These are phyloP conservation scores for Cicer chorassanicum DNA, from an alignment of 306 rosid species.

Conservation along the genomic window DNA sequence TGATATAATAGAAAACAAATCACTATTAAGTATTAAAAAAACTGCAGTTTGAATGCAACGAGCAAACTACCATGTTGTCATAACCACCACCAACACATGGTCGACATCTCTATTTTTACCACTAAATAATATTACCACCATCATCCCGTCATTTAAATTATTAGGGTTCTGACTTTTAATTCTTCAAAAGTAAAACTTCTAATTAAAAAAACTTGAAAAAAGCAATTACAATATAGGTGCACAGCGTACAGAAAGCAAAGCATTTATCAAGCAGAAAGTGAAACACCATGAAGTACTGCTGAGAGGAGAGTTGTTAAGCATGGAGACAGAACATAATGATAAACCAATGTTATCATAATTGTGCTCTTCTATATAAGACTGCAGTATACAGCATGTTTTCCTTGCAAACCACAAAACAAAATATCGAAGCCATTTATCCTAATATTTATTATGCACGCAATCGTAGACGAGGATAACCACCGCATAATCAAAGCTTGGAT, in stretches of 20 bases:
- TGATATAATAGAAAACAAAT: slow-evolving; percentile 22
- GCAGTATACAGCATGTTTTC: slow-evolving; percentile 34
- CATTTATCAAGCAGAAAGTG: slow-evolving; percentile 27
- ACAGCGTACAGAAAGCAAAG: slow-evolving; percentile 17
- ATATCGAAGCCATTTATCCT: slow-evolving; percentile 36
- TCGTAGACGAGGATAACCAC: slow-evolving; percentile 34
- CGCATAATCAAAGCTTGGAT: slow-evolving; percentile 31
- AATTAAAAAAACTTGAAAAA: slow-evolving; percentile 25
- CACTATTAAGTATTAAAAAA: neutral
- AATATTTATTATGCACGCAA: slow-evolving; percentile 13
- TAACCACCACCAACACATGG: slow-evolving; percentile 31
- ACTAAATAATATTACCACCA: slow-evolving; percentile 9
- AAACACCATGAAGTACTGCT: slow-evolving; percentile 4
- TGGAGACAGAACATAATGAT: slow-evolving; percentile 14
- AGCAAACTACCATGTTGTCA: slow-evolving; percentile 18
- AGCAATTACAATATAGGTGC: slow-evolving; percentile 13
- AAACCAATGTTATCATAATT: slow-evolving; percentile 6
- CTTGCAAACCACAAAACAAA: slow-evolving; percentile 25
- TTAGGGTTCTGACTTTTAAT: slow-evolving; percentile 19
- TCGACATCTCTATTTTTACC: slow-evolving; percentile 14
- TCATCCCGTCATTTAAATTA: slow-evolving; percentile 2
- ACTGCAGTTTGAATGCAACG: slow-evolving; percentile 12
- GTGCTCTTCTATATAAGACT: slow-evolving; percentile 18
- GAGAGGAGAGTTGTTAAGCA: neutral
- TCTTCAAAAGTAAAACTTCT: slow-evolving; percentile 32